Conservation (phyloP, 2,329 filamentous ascomycete species). For the Meredithiella fracta region DNA sequence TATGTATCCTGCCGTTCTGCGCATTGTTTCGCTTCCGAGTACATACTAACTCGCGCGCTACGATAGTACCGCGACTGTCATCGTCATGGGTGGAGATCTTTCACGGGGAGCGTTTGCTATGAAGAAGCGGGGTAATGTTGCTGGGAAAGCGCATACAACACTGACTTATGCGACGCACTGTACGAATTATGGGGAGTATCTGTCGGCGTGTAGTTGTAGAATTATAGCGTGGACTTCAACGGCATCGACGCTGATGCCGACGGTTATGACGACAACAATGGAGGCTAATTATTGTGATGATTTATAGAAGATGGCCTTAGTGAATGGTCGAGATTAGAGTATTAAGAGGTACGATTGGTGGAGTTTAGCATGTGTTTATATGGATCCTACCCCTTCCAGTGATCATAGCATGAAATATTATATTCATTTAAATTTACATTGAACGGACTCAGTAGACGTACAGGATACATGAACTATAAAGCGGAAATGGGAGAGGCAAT, state of each 20-base stretch:
- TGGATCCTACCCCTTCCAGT: too few species aligned
- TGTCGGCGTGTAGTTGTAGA: constrained; percentile 29
- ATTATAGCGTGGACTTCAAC: constrained; percentile 26
- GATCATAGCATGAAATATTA: too few species aligned
- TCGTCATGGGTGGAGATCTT: too few species aligned
- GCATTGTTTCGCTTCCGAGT: too few species aligned
- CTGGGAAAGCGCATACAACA: constrained; percentile 20
- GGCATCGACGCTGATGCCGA: constrained; percentile 24
- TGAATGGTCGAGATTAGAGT: not conserved
- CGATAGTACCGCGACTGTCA: constrained; percentile 24
- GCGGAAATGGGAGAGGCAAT: too few species aligned
- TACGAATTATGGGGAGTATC: constrained; percentile 22
- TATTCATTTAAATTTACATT: too few species aligned
- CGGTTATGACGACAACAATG: constrained; percentile 27
- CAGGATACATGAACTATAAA: too few species aligned
- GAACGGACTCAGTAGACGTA: too few species aligned
- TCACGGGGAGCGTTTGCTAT: too few species aligned
- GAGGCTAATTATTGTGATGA: constrained; percentile 15
- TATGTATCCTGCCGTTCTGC: too few species aligned
- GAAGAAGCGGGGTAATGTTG: constrained; percentile 19
- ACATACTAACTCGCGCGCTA: not conserved
- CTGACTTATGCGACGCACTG: constrained; percentile 28
- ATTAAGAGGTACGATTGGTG: too few species aligned
- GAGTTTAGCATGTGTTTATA: too few species aligned
- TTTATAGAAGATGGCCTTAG: not conserved